These are phyloP conservation scores for Cytospora chrysosperma DNA, from an alignment of 2,329 filamentous ascomycete genomes.

Conservation along the genomic window DNA sequence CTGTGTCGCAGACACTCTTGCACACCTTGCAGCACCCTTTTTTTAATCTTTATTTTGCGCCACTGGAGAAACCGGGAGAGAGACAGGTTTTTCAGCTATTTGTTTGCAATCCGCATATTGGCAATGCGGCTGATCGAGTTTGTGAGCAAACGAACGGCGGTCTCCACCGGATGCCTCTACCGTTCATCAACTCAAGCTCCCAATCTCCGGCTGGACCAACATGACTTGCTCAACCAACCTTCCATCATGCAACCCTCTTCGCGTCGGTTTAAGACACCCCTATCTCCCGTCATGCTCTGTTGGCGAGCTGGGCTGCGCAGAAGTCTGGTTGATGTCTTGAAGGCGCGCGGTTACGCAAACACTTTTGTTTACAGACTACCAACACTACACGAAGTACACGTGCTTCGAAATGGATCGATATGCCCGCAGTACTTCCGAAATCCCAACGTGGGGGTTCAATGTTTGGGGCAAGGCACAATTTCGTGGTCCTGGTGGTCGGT, in stretches of 20 bases:
- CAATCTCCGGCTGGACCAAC: not conserved
- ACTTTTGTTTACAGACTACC: constrained; percentile 4
- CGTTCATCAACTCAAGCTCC: not conserved
- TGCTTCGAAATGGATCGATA: not conserved
- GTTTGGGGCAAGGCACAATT: not conserved
- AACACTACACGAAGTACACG: too few species aligned
- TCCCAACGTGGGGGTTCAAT: constrained; percentile 13
- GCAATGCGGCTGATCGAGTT: not conserved
- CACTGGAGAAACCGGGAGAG: not conserved
- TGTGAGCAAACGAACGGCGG: not conserved
- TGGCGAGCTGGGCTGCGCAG: constrained; percentile 5
- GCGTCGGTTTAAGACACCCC: constrained; percentile 14
- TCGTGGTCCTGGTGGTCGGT: not conserved
- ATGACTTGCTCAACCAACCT: not conserved
- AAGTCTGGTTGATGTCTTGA: not conserved
- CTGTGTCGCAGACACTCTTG: constrained; percentile 10
- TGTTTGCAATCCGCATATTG: not conserved
- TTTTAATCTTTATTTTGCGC: too few species aligned
- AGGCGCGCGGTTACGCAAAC: constrained; percentile 1
- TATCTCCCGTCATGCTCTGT: constrained; percentile 1
- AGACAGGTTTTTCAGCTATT: not conserved
- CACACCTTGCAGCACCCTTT: not conserved
- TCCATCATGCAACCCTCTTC: not conserved
- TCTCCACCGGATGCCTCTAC: not conserved
- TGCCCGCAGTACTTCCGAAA: constrained; percentile 1